Evolutionary conservation across 2,329 filamentous ascomycete genomes (phyloP), one percentile per base, ranked within the genome.

Genomic region (Fusarium sp.): DNA sequence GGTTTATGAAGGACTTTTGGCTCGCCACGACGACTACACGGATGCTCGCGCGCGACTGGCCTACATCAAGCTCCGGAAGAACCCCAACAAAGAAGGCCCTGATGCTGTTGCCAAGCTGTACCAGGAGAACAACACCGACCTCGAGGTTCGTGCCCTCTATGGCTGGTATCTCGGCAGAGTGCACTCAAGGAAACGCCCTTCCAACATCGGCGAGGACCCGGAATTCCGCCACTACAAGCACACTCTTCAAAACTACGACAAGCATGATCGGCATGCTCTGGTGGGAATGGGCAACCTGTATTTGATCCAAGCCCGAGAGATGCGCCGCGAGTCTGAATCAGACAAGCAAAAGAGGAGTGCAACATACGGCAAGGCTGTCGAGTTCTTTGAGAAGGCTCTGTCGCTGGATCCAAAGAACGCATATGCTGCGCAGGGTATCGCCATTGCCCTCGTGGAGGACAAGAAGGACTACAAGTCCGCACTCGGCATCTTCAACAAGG

Each of bases 361-460:
- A 77, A 93, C 92, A 71, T 99, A 98, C 81, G 91, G 92, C 81
- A 95, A 96, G 76, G 95, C 97, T 0, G 95, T 98, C 13, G 97
- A 99, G 81, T 99, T 99, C 84, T 99, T 98, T 78, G 97, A 98
- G 82, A 99, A 99, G 85, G 96, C 96, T 6, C 86, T 99, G 24
- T 95, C 97, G 73, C 86, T 99, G n/a, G 97, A 99, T 79, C 92
- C 95, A 0, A 95, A 93, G 85, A 99, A 98, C 77, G 96, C 97
- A 0, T 98, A 97, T 81, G 97, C 97, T 9, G 97, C 97, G 2
- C 97, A 99, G 81, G 97, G 97, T 70, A 92, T 99, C 74, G 97
- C 94, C 16, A 98, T 99, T 80, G 95, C 96, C 10, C 87, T 99
- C 31, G 92, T 97, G 1, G 97, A 99, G 82, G 96, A 98, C 82